A percentile compares a stretch with the other conserved stretches of the same genome.
phyloP scores from a whole-genome alignment of 169 alveolate species.

The Plasmodium cynomolgi region DNA sequence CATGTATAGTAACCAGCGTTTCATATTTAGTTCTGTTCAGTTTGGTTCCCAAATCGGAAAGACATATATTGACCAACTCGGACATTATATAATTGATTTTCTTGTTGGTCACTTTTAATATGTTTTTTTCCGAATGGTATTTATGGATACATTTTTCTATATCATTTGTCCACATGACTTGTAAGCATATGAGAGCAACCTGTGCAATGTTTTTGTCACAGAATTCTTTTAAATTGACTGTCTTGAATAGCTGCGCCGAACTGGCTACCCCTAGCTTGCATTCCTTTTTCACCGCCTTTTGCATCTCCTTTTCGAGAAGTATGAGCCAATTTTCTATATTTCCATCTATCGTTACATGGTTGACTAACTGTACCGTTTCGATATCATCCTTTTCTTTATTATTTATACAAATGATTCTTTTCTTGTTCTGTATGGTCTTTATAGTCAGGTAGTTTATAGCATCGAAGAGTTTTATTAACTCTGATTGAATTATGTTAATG shows the following conservation, averaged over 20 bases:
- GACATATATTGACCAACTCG: constrained; percentile 91
- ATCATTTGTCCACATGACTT: constrained; percentile 95
- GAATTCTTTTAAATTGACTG: constrained; percentile 90
- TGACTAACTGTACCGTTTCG: constrained; percentile 91
- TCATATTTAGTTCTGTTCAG: constrained; percentile 94
- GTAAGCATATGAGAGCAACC: constrained; percentile 93
- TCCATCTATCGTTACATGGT: constrained; percentile 96
- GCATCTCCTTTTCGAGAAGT: constrained; percentile 93
- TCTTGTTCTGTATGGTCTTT: constrained; percentile 82
- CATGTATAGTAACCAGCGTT: constrained; percentile 96
- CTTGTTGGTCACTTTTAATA: constrained; percentile 80
- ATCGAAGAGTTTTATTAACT: constrained; percentile 95
- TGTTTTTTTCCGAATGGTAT: constrained; percentile 87
- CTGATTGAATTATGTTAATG: constrained; percentile 95
- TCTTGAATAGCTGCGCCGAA: constrained; percentile 85
- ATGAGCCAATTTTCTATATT: constrained; percentile 97
- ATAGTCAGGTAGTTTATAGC: constrained; percentile 94
- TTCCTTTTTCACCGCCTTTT: constrained; percentile 89
- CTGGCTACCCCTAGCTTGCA: constrained; percentile 87
- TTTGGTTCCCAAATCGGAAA: constrained; percentile 91
- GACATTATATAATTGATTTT: constrained; percentile 89
- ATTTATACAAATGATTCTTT: constrained; percentile 81
- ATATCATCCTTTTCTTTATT: constrained; percentile 90
- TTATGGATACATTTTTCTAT: constrained; percentile 94
- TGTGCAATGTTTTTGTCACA: constrained; percentile 93